Conservation (phyloP, 495 filamentous ascomycete genomes). For the Aspergillus olivimuriae region DNA sequence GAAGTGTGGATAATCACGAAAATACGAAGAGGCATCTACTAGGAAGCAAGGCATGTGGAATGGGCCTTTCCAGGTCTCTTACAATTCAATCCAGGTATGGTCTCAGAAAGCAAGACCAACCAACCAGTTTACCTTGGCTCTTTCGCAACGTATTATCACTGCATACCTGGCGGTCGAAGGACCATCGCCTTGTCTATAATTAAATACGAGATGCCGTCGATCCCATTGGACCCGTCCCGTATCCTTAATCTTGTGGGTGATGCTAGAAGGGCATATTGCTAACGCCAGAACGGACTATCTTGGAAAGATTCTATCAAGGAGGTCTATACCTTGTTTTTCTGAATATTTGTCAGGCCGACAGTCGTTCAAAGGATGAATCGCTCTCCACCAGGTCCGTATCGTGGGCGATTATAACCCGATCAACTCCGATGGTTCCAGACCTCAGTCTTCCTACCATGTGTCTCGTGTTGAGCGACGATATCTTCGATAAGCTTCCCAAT, state of each 20-base stretch:
- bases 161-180: neutral
- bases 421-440: neutral
- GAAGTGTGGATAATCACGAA: neutral
- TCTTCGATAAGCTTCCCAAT: neutral
- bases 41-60: neutral
- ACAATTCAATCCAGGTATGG: neutral
- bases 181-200: conserved; percentile 12
- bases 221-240: conserved; percentile 2
- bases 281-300: too few relatives aligned
- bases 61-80: neutral
- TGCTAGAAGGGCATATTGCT: too few relatives aligned
- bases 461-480: neutral
- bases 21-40: neutral
- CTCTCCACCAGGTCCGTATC: neutral
- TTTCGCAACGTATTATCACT: neutral
- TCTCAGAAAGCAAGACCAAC: neutral
- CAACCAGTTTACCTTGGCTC: neutral
- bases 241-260: neutral
- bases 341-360: neutral
- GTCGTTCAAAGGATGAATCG: neutral
- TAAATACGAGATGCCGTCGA: conserved; percentile 13
- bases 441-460: neutral
- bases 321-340: too few relatives aligned
- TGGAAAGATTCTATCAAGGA: too few relatives aligned
- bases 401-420: neutral